phyloP scores from a whole-genome alignment of 2,329 filamentous ascomycete species.

The Cordyceps pruinosa region DNA sequence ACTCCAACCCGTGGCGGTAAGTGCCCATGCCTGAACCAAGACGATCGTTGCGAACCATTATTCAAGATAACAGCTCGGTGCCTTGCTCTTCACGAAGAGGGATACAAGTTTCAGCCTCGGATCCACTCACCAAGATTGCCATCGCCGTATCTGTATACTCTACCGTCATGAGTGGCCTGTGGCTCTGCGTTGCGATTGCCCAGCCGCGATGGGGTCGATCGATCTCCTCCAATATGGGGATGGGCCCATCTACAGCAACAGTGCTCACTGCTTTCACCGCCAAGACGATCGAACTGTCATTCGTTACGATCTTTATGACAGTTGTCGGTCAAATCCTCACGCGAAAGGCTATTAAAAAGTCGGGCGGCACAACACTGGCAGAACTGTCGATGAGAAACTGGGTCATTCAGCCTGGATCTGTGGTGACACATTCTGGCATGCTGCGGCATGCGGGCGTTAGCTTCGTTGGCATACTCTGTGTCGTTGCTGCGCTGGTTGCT shows the following conservation, averaged over 20 bases:
- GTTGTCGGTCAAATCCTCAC: conserved; percentile 70
- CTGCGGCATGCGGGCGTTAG: conserved; percentile 58
- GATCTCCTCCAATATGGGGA: conserved; percentile 45
- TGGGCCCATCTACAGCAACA: conserved; percentile 58
- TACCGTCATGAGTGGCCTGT: conserved; percentile 58
- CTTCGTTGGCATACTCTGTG: conserved; percentile 55
- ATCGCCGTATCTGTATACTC: conserved; percentile 52
- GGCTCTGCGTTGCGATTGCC: conserved; percentile 53
- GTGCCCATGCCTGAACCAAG: not conserved
- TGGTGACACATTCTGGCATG: conserved; percentile 62
- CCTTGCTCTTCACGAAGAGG: conserved; percentile 28
- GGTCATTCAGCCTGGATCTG: conserved; percentile 64
- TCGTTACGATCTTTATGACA: conserved; percentile 69
- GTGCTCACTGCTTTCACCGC: conserved; percentile 62
- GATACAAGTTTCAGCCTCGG: conserved; percentile 25
- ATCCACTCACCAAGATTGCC: conserved; percentile 45
- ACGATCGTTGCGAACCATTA: not conserved
- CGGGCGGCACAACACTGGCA: conserved; percentile 62
- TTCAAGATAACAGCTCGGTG: conserved; percentile 22
- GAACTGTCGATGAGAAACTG: conserved; percentile 74
- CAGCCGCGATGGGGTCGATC: conserved; percentile 55
- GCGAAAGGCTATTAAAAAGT: conserved; percentile 56
- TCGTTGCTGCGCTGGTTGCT: conserved; percentile 58
- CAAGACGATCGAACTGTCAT: conserved; percentile 71
- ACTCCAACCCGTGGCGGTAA: not conserved